Base-by-base conservation (phyloP, 2,329 filamentous ascomycete species). In the Colletotrichum sp. region DNA sequence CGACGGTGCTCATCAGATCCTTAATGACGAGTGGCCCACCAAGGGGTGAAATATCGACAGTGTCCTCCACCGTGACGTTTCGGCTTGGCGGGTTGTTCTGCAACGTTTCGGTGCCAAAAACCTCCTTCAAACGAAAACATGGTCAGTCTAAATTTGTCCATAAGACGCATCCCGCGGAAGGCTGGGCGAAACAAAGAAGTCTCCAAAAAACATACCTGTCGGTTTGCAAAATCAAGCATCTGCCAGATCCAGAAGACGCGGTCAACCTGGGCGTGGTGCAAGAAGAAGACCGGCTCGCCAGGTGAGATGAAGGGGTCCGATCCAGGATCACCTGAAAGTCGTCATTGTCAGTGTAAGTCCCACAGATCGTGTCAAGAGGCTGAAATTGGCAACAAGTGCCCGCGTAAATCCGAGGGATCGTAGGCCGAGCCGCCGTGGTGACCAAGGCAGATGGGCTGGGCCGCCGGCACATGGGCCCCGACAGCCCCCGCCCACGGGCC, bases 201-300 rank as follows among this genome's bases (percentile, higher is more conserved):
- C 3, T 11, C 7, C 6, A 18, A 27, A 6, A 27, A 3, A 57
- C 54, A 43, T 18, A 73, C 82, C 82, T 80, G 81, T 77, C 83
- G 72, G 59, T 82, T 79, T 62, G 79, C 78, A 79, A 79, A 83
- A 75, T 87, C 82, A 34, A 85, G 81, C 69, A 85, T 57, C 79
- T 87, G 86, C 86, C 86, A 88, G 76, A 87, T 84, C 78, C 84
- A 87, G 79, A 85, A 86, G 68, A 86, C 80, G 18, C 86, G 81
- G 72, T 87, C 86, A 64, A 88, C 83, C 76, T 85, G 81, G 0
- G 79, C 84, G 70, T 88, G 86, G 73, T 88, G 86, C 12, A 86
- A 77, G 65, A 82, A 87, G 79, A 88, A 87, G 6, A 78, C 84
- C 2, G 86, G 86, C 74, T 87, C 86, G 8, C 84, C 80, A 2